phyloP scores from a whole-genome alignment of 345 rosid species.

The Heritiera littoralis region DNA sequence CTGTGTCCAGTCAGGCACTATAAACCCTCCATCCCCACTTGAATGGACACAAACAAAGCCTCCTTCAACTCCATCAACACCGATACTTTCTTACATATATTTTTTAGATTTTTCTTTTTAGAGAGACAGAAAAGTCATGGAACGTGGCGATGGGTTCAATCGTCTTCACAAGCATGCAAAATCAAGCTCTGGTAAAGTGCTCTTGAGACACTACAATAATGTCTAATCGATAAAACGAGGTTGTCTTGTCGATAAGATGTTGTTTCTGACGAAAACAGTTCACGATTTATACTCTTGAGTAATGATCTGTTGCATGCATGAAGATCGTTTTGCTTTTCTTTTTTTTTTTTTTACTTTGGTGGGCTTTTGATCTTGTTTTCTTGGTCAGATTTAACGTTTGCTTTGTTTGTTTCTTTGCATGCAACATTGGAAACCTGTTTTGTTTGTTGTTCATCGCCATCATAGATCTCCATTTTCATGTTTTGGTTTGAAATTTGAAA shows the following conservation, averaged over 20 bases:
- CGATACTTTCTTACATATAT: neutral
- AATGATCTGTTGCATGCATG: constrained; percentile 13
- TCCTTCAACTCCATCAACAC: neutral
- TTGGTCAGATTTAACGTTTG: neutral
- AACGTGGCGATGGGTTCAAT: constrained; percentile 20
- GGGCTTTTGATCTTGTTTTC: neutral
- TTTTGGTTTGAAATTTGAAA: neutral
- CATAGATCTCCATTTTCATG: neutral
- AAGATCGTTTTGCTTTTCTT: neutral
- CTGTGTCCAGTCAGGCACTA: neutral
- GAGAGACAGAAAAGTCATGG: constrained; percentile 13
- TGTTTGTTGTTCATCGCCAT: neutral
- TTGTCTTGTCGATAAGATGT: neutral
- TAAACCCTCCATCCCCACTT: neutral
- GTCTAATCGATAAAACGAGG: too few species aligned
- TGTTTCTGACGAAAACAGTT: too few species aligned
- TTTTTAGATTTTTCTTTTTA: neutral
- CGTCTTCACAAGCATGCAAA: constrained; percentile 21
- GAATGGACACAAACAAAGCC: neutral
- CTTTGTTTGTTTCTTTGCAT: neutral
- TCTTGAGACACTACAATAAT: neutral
- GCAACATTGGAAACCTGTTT: neutral
- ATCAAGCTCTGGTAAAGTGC: constrained; percentile 14
- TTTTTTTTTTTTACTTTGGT: neutral
- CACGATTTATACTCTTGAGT: neutral